Base-by-base conservation (phyloP, 768 basidiomycete species). In the Naematelia aurantialba region DNA sequence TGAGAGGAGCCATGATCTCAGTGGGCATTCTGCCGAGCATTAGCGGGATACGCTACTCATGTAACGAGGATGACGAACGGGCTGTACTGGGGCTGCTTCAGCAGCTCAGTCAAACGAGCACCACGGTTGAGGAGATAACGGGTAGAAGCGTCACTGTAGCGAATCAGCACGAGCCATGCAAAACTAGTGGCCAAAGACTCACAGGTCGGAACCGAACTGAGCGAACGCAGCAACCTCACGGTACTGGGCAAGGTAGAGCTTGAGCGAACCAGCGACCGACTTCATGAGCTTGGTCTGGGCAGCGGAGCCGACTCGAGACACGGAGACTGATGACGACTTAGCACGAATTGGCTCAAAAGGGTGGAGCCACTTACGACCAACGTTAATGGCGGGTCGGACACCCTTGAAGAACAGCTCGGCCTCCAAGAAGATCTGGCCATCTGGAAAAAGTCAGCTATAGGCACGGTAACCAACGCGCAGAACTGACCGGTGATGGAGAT, bases 271-370 rank as follows among this genome's bases (percentile, higher is more conserved):
- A 73, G 96, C 96, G 73, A 98, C 98, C 83, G 97, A 93, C 89
- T 97, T 99, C 96, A 99, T 98, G 82, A 98, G 91, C 78, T 80
- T 97, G 93, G 94, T 97, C 83, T 99, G 96, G 75, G 96, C 96
- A 75, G 96, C 94, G 47, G 94, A 98, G 76, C 96, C 96, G 82
- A 99, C 96, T 85, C 96, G 96, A 63, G 96, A 99, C 69, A 99
- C 96, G 60, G 96, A 99, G 63, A 98, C 61, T 59, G 42, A 29
- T 14, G n/a, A 1, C 5, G 13, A 2, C 30, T 58, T n/a, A 59
- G 53, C 52, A 55, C 22, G 10, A 10, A 22, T 21, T 21, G 21
- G 3, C 26, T 5, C 8, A 1, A 5, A 27, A 21, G 22, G 5
- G 21, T 17, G 2, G 30, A 49, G 49, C 14, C 19, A 59, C 57